Percentiles rank a stretch among this genome's conserved stretches.
Conservation (phyloP, 345 rosid genomes). For the Camelina hispida region DNA sequence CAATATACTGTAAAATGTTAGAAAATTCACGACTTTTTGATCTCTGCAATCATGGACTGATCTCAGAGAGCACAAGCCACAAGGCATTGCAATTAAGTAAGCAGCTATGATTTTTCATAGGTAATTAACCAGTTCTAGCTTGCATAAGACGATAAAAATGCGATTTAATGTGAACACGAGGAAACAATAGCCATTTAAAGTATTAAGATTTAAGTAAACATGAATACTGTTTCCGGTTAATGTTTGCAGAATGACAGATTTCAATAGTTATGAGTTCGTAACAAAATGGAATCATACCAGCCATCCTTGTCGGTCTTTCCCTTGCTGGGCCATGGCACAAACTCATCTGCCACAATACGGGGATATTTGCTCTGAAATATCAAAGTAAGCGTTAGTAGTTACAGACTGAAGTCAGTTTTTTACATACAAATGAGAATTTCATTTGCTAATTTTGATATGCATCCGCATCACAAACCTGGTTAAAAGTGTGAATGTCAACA, state of each 20-base stretch:
- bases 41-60: conserved; percentile 17
- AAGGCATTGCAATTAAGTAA: background rate
- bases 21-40: conserved; percentile 3
- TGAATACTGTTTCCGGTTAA: background rate
- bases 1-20: background rate
- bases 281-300: conserved; percentile 61
- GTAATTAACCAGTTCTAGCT: conserved; percentile 10
- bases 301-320: conserved; percentile 92
- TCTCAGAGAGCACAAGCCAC: conserved; percentile 27
- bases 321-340: conserved; percentile 82
- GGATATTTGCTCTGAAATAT: conserved; percentile 91
- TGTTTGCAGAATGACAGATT: background rate
- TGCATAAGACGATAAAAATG: conserved; percentile 25
- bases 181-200: conserved; percentile 2
- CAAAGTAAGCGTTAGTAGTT: conserved; percentile 26
- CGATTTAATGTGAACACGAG: background rate
- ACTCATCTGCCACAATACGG: conserved; percentile 84
- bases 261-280: background rate
- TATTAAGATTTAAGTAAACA: conserved; percentile 4
- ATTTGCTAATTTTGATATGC: conserved; percentile 21
- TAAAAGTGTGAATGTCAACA: conserved; percentile 85
- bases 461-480: conserved; percentile 66
- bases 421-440: background rate
- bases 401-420: conserved; percentile 20
- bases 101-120: background rate